Evolutionary conservation across 2,329 filamentous ascomycete species (phyloP).

Genomic region (Didymella arachidicola): DNA sequence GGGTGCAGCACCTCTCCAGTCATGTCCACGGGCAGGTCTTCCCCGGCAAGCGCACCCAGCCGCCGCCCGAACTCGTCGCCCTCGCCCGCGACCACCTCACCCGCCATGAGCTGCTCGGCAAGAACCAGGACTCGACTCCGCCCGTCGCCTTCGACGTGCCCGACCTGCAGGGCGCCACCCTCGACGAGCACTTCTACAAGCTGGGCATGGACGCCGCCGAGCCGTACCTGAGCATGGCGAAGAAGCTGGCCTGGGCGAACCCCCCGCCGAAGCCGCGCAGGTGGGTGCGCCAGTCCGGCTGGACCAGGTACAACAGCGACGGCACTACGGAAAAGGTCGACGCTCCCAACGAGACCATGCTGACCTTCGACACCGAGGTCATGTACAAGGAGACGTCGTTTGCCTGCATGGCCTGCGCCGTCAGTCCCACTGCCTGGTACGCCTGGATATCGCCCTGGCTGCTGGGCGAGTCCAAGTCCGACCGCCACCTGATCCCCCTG

Average conservation of each 20-base stretch:
- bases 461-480: slow-evolving; percentile 77
- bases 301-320: slow-evolving; percentile 89
- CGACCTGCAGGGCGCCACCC: slow-evolving; percentile 74
- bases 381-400: slow-evolving; percentile 94
- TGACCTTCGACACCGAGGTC: slow-evolving; percentile 96
- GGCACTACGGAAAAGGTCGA: slow-evolving; percentile 76
- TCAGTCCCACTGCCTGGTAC: slow-evolving; percentile 91
- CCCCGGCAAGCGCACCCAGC: slow-evolving; percentile 59
- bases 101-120: slow-evolving; percentile 87
- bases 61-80: slow-evolving; percentile 75
- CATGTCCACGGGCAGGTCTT: slow-evolving; percentile 88
- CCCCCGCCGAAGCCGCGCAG: slow-evolving; percentile 68
- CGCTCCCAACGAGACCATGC: slow-evolving; percentile 78
- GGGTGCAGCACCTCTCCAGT: slow-evolving; percentile 89
- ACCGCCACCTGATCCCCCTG: slow-evolving; percentile 84
- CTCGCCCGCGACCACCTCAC: slow-evolving; percentile 82
- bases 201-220: slow-evolving; percentile 87
- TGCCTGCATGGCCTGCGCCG: slow-evolving; percentile 96
- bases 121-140: slow-evolving; percentile 76
- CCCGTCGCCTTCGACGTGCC: slow-evolving; percentile 91
- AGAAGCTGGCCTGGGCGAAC: slow-evolving; percentile 71
- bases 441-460: slow-evolving; percentile 97
- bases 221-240: slow-evolving; percentile 79
- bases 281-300: slow-evolving; percentile 84
- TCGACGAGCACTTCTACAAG: slow-evolving; percentile 94